These are phyloP conservation scores for Chrysoporthe cubensis DNA, from an alignment of 2,329 filamentous ascomycete genomes.

Conservation along the genomic window DNA sequence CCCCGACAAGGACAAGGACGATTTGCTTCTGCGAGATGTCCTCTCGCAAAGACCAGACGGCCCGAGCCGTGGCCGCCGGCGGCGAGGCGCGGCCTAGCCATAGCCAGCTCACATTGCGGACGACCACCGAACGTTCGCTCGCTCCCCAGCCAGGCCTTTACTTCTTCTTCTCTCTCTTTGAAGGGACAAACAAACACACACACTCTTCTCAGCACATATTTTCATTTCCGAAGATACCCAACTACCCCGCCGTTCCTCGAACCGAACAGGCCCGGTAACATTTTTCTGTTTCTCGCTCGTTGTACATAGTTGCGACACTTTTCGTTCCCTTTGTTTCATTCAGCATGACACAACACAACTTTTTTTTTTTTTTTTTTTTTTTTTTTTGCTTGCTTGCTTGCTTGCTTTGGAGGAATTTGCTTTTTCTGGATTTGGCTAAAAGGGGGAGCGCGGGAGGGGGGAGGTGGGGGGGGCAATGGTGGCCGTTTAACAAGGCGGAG, in stretches of 20 bases:
- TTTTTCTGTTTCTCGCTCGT: constrained; percentile 19
- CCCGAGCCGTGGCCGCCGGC: constrained; percentile 76
- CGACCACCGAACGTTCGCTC: too few species aligned
- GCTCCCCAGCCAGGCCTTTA: too few species aligned
- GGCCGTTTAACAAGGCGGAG: constrained; percentile 1
- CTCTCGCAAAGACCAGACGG: constrained; percentile 85
- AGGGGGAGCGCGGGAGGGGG: neutral
- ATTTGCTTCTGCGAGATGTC: constrained; percentile 78
- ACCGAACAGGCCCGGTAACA: constrained; percentile 1
- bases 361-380: too few species aligned
- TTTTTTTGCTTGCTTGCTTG: too few species aligned
- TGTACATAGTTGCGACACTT: constrained; percentile 21
- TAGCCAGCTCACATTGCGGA: too few species aligned
- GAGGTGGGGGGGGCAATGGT: neutral
- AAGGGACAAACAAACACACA: neutral
- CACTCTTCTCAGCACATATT: constrained; percentile 22
- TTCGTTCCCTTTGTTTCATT: constrained; percentile 2
- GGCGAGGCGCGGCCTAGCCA: constrained; percentile 53
- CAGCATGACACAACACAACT: neutral
- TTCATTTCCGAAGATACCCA: constrained; percentile 26
- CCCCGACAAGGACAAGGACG: constrained; percentile 85
- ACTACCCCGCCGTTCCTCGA: neutral
- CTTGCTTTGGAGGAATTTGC: too few species aligned
- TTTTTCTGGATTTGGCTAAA: too few species aligned
- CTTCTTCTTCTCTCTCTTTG: neutral